Evolutionary conservation across 1,139 yeast genomes (phyloP).

Genomic region (Nakaseomyces delphensis): DNA sequence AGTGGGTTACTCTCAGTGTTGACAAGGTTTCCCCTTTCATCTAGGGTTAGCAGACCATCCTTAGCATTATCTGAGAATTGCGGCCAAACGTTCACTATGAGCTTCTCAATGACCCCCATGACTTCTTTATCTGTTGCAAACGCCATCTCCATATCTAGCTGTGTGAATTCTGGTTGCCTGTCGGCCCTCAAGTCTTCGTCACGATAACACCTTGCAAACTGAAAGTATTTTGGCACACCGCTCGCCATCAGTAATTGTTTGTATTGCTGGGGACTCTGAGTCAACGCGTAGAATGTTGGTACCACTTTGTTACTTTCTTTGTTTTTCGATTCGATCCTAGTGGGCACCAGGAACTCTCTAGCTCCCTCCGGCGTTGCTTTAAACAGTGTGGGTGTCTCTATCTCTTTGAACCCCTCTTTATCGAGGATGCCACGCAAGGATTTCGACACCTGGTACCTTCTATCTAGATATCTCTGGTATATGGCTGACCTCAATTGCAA

Average conservation of each 20-base stretch:
- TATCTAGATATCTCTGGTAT: conserved; percentile 51
- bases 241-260: conserved; percentile 92
- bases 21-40: conserved; percentile 19
- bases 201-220: conserved; percentile 86
- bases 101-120: conserved; percentile 50
- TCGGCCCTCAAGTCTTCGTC: conserved; percentile 94
- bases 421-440: conserved; percentile 47
- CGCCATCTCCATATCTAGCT: conserved; percentile 88
- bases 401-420: conserved; percentile 53
- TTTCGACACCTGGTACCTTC: conserved; percentile 53
- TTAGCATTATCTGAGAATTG: conserved; percentile 19
- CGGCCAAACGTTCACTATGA: conserved; percentile 52
- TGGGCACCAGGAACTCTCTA: conserved; percentile 87
- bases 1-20: conserved; percentile 8
- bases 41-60: conserved; percentile 21
- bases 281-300: conserved; percentile 71
- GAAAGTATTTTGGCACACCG: conserved; percentile 79
- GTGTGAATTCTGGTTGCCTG: conserved; percentile 97
- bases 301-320: conserved; percentile 26
- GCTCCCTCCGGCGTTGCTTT: conserved; percentile 99
- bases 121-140: conserved; percentile 67
- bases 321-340: conserved; percentile 37
- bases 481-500: conserved; percentile 62
- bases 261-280: conserved; percentile 97
- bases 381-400: conserved; percentile 88